Percentiles rank a stretch among this genome's conserved stretches.
These are phyloP conservation scores for Borealophlyctis nickersoniae DNA, from an alignment of 192 early-diverging fungal genomes.

Conservation along the genomic window DNA sequence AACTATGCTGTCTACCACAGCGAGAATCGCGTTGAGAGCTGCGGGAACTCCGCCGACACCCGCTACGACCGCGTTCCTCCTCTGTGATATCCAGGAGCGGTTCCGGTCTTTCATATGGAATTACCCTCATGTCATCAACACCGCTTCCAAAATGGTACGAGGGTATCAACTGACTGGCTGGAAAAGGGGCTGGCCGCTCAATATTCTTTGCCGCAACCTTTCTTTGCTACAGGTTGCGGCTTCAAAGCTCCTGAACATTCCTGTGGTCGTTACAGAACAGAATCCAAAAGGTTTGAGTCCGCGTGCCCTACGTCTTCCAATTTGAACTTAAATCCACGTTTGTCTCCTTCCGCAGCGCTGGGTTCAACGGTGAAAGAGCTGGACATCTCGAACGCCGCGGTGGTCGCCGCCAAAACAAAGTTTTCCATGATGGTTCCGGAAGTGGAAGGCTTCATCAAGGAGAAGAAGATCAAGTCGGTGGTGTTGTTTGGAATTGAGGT, in stretches of 20 bases:
- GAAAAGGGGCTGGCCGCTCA: background rate
- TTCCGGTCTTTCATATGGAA: slow-evolving; percentile 70
- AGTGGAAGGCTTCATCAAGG: slow-evolving; percentile 53
- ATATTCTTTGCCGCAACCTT: background rate
- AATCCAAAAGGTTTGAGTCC: slow-evolving; percentile 56
- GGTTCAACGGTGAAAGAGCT: slow-evolving; percentile 77
- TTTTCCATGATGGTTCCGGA: slow-evolving; percentile 83
- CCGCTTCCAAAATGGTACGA: slow-evolving; percentile 81
- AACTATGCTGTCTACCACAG: too few species aligned
- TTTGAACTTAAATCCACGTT: slow-evolving; percentile 5
- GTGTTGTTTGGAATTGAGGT: slow-evolving; percentile 91
- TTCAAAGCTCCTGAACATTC: slow-evolving; percentile 71
- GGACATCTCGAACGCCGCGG: slow-evolving; percentile 59
- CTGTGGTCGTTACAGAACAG: slow-evolving; percentile 91
- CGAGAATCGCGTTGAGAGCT: too few species aligned
- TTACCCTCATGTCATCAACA: slow-evolving; percentile 75
- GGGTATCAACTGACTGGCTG: background rate
- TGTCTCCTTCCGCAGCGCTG: slow-evolving; percentile 53
- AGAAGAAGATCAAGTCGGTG: slow-evolving; percentile 55
- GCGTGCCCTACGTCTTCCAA: slow-evolving; percentile 6
- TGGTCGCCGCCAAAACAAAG: slow-evolving; percentile 72
- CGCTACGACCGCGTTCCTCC: slow-evolving; percentile 72
- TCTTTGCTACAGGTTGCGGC: slow-evolving; percentile 59
- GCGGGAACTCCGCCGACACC: slow-evolving; percentile 14
- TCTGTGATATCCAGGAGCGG: slow-evolving; percentile 90